Evolutionary conservation across 306 rosid species (phyloP).

Genomic region (Heteromeles arbutifolia): DNA sequence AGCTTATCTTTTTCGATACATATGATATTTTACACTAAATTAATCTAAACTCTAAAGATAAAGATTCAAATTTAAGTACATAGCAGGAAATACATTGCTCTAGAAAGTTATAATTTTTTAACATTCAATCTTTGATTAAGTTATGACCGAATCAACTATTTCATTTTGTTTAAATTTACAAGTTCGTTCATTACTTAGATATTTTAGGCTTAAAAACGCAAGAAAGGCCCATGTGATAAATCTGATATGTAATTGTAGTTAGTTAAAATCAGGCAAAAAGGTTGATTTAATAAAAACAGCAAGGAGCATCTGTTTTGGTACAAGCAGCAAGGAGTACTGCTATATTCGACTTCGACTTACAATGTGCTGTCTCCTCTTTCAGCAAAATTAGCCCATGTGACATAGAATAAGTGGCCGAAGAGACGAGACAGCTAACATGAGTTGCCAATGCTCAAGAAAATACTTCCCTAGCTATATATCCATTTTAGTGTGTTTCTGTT

Average conservation of each 20-base stretch:
- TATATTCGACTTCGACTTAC: neutral
- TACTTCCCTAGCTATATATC: neutral
- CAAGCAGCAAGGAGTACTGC: neutral
- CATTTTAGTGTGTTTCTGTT: no score
- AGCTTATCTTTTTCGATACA: neutral
- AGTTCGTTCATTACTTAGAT: neutral
- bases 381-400: neutral
- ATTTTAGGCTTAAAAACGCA: neutral
- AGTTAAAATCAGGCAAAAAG: neutral
- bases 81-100: no score
- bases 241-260: neutral
- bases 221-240: neutral
- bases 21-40: no score
- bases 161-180: neutral
- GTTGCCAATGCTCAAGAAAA: neutral
- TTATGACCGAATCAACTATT: neutral
- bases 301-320: neutral
- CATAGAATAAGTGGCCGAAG: neutral
- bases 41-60: no score
- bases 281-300: neutral
- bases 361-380: neutral
- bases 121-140: neutral
- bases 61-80: no score
- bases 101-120: no score
- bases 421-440: neutral